phyloP scores from a whole-genome alignment of 2,329 filamentous ascomycete species.

The Alternaria dauci region DNA sequence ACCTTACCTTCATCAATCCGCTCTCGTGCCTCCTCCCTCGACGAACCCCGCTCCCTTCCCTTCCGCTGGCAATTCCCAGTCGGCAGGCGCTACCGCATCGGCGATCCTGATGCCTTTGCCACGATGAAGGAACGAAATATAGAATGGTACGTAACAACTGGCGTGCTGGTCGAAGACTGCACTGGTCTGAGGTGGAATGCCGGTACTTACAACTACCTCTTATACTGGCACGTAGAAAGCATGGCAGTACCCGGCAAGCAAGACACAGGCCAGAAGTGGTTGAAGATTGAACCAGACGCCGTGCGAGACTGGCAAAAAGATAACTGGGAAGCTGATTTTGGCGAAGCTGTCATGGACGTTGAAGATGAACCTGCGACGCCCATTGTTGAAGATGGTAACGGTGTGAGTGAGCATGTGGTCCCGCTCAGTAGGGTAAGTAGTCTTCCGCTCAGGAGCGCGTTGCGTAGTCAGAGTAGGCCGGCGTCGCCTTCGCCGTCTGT shows the following conservation, averaged over 20 bases:
- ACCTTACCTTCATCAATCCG: constrained; percentile 1
- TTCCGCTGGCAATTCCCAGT: constrained; percentile 4
- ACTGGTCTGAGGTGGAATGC: constrained; percentile 5
- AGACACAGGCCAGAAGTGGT: not conserved
- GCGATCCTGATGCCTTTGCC: not conserved
- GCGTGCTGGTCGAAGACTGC: not conserved
- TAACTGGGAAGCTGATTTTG: not conserved
- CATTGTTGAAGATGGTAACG: not conserved
- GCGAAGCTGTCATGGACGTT: not conserved
- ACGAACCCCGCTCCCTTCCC: not conserved
- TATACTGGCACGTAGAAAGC: constrained; percentile 3
- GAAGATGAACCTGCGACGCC: not conserved
- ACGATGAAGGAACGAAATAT: not conserved
- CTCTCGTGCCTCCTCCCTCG: not conserved
- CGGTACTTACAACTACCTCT: not conserved
- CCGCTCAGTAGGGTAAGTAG: not conserved
- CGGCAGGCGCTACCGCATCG: not conserved
- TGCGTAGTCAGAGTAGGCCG: not conserved
- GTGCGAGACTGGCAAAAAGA: not conserved
- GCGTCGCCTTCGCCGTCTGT: not conserved
- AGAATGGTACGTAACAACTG: constrained; percentile 7
- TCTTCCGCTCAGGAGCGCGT: not conserved
- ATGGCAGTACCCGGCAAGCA: not conserved
- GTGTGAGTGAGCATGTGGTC: rapidly evolving
- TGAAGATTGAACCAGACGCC: not conserved